Conservation (phyloP, 768 basidiomycete genomes). For the Termitomyces eurrhizus region DNA sequence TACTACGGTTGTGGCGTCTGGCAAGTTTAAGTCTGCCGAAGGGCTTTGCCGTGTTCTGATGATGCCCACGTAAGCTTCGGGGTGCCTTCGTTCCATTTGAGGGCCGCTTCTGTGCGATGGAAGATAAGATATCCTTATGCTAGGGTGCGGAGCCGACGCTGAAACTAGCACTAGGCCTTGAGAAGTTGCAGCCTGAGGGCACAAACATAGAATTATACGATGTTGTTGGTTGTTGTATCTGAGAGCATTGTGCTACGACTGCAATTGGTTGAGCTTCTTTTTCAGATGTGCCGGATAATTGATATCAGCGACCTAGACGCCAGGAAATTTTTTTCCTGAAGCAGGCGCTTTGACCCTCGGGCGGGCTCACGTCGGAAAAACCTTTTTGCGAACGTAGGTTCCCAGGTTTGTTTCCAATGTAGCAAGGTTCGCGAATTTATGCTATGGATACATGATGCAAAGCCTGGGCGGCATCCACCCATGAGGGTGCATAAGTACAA, state of each 20-base stretch:
- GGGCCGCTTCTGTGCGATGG: conserved; percentile 4
- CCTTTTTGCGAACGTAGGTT: neutral
- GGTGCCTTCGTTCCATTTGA: conserved; percentile 11
- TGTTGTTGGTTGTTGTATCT: neutral
- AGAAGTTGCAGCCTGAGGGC: neutral
- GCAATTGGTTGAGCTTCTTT: neutral
- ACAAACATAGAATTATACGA: neutral
- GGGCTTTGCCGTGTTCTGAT: neutral
- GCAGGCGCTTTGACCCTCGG: neutral
- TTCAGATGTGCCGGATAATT: neutral
- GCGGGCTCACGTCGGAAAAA: neutral
- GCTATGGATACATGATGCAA: neutral
- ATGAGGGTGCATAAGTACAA: neutral
- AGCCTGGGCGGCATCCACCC: neutral
- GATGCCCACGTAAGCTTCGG: neutral
- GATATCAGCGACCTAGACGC: neutral
- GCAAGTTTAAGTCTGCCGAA: no score
- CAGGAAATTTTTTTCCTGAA: neutral
- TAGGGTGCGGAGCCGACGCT: neutral
- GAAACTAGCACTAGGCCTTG: neutral
- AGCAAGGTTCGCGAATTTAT: neutral
- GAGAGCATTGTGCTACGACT: neutral
- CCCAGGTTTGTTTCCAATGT: neutral
- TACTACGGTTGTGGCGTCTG: neutral
- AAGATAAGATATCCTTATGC: neutral